These are phyloP conservation scores for Chrysosporium keratinophilum DNA, from an alignment of 2,329 filamentous ascomycete genomes.

Conservation along the genomic window DNA sequence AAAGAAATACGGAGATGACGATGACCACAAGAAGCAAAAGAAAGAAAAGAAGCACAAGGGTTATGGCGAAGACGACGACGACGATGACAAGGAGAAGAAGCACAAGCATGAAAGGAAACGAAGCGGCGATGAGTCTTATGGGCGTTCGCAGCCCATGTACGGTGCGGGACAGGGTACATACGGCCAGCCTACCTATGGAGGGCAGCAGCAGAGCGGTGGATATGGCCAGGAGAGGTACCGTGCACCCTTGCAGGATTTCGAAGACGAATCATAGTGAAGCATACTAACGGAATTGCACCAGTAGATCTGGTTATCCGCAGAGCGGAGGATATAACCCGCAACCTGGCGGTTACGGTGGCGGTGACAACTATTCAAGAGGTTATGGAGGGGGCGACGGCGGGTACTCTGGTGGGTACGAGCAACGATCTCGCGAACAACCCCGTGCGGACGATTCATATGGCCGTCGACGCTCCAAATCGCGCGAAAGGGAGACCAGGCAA, in stretches of 20 bases:
- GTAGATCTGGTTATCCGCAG: slow-evolving; percentile 1
- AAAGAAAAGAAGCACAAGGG: slow-evolving; percentile 12
- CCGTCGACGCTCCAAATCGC: slow-evolving; percentile 9
- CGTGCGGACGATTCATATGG: not conserved
- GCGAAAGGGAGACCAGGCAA: slow-evolving; percentile 12
- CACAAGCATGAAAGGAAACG: slow-evolving; percentile 1
- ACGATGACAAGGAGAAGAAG: slow-evolving; percentile 17
- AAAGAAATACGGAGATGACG: slow-evolving; percentile 2
- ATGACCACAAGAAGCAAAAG: slow-evolving; percentile 6
- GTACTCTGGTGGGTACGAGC: slow-evolving; percentile 12
- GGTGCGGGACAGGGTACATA: slow-evolving; percentile 5
- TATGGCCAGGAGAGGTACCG: not conserved
- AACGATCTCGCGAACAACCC: slow-evolving; percentile 9
- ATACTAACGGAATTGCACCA: slow-evolving; percentile 1
- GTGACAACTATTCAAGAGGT: slow-evolving; percentile 1
- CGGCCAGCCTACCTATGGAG: slow-evolving; percentile 2
- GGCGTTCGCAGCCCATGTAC: slow-evolving; percentile 6
- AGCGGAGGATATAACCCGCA: slow-evolving; percentile 4
- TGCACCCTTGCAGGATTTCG: not conserved
- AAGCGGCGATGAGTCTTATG: slow-evolving; percentile 4
- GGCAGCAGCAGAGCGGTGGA: slow-evolving; percentile 5
- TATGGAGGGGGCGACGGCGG: slow-evolving; percentile 6
- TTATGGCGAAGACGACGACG: slow-evolving; percentile 10
- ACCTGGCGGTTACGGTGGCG: slow-evolving; percentile 6
- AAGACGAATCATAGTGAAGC: not conserved